phyloP scores from a whole-genome alignment of 2,329 filamentous ascomycete genomes.

The Sarocladiaceae sp. region DNA sequence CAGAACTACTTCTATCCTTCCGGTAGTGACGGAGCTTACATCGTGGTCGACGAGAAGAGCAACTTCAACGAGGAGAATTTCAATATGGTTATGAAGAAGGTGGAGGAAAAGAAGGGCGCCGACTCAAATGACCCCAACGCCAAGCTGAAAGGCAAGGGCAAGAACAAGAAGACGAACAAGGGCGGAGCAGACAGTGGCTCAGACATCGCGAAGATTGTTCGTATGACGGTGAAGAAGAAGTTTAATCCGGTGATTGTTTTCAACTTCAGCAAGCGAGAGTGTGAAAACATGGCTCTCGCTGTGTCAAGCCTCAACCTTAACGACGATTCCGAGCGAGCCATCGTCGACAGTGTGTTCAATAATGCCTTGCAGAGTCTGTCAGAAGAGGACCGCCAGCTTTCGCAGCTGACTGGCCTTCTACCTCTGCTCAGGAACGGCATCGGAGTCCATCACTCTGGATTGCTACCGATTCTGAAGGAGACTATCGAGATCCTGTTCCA shows the following conservation, averaged over 20 bases:
- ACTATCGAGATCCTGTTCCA: constrained; percentile 99
- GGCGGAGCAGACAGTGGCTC: constrained; percentile 69
- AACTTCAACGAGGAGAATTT: constrained; percentile 97
- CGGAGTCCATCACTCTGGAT: constrained; percentile 93
- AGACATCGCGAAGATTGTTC: constrained; percentile 96
- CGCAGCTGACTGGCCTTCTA: constrained; percentile 86
- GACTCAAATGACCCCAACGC: constrained; percentile 76
- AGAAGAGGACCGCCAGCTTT: constrained; percentile 82
- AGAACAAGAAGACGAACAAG: constrained; percentile 88
- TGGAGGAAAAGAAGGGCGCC: constrained; percentile 82
- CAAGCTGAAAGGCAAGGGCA: constrained; percentile 80
- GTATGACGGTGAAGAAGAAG: constrained; percentile 97
- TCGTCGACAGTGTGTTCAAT: constrained; percentile 91
- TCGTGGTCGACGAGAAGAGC: constrained; percentile 96
- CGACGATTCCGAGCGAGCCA: constrained; percentile 88
- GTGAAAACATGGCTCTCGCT: constrained; percentile 82
- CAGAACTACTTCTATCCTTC: constrained; percentile 98
- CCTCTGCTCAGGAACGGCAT: constrained; percentile 88
- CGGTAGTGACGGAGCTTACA: constrained; percentile 85
- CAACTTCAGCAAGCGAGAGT: constrained; percentile 98
- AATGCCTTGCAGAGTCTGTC: constrained; percentile 91
- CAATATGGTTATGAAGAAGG: constrained; percentile 87
- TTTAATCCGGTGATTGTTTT: constrained; percentile 99
- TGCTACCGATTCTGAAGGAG: constrained; percentile 94
- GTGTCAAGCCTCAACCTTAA: constrained; percentile 91